Percentiles rank a stretch among this genome's conserved stretches.
Conservation (phyloP, 306 rosid species). For the Citrullus mucosospermus region DNA sequence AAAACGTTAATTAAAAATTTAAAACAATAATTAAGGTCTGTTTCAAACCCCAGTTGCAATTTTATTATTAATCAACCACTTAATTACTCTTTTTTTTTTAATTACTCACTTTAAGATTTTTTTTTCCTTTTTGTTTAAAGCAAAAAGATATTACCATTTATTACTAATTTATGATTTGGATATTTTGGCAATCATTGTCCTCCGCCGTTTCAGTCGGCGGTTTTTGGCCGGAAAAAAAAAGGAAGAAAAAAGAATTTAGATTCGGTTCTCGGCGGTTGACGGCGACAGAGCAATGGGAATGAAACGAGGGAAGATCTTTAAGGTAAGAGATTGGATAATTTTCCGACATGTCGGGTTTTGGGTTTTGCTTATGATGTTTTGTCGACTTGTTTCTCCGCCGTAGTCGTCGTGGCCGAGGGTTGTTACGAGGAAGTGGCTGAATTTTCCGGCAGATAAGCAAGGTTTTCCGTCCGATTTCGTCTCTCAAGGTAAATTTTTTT, state of each 20-base stretch:
- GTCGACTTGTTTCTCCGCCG: background rate
- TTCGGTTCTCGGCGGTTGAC: background rate
- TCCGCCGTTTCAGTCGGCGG: constrained; percentile 5
- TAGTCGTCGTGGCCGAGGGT: constrained; percentile 59
- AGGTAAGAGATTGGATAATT: constrained; percentile 22
- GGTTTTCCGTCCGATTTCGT: constrained; percentile 35
- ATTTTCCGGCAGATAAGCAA: constrained; percentile 28
- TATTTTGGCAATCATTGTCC: background rate
- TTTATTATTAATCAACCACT: background rate
- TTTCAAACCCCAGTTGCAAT: background rate
- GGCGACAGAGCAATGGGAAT: constrained; percentile 41
- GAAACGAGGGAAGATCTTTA: constrained; percentile 33
- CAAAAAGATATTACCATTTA: background rate
- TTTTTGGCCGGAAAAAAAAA: background rate
- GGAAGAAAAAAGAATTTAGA: background rate
- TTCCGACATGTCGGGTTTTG: background rate
- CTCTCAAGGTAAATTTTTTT: constrained; percentile 22
- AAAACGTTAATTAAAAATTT: constrained; percentile 15
- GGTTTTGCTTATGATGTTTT: background rate
- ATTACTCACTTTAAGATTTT: background rate
- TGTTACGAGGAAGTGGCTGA: constrained; percentile 56
- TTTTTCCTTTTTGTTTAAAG: too few relatives aligned
- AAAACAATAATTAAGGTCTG: background rate
- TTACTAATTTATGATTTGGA: background rate
- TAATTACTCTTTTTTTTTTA: background rate